These are phyloP conservation scores for Candida tropicalis DNA, from an alignment of 1,139 yeast genomes.

Conservation along the genomic window DNA sequence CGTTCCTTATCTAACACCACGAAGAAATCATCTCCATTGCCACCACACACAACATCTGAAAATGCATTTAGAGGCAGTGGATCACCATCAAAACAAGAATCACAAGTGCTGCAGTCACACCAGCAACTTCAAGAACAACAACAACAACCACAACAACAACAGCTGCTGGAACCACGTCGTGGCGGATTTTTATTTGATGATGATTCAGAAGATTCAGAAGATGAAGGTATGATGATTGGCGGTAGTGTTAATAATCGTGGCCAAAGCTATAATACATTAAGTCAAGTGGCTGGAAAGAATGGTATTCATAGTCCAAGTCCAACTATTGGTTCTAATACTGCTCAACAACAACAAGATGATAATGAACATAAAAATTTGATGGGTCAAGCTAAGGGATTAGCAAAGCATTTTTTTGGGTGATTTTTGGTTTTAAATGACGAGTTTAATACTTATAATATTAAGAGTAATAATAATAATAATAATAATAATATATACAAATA, in stretches of 20 bases:
- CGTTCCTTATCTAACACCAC: slow-evolving; percentile 30
- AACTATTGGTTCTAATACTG: neutral
- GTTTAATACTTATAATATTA: neutral
- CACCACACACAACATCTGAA: slow-evolving; percentile 50
- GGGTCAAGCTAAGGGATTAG: slow-evolving; percentile 45
- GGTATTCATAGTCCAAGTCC: slow-evolving; percentile 41
- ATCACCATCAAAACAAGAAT: slow-evolving; percentile 21
- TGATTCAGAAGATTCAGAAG: slow-evolving; percentile 28
- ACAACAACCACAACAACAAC: slow-evolving; percentile 5
- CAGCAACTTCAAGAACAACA: slow-evolving; percentile 7
- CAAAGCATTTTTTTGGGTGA: slow-evolving; percentile 36
- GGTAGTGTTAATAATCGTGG: slow-evolving; percentile 13
- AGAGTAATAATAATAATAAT: neutral
- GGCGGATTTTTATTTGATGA: slow-evolving; percentile 38
- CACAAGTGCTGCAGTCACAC: slow-evolving; percentile 8
- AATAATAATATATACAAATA: neutral
- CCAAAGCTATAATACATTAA: slow-evolving; percentile 42
- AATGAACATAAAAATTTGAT: slow-evolving; percentile 26
- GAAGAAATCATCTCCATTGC: slow-evolving; percentile 43
- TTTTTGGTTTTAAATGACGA: neutral
- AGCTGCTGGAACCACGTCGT: slow-evolving; percentile 10
- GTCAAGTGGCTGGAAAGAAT: slow-evolving; percentile 54
- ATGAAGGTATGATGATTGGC: slow-evolving; percentile 20
- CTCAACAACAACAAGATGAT: slow-evolving; percentile 5
- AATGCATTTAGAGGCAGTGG: slow-evolving; percentile 33